These are phyloP conservation scores for Scleroderma bovista DNA, from an alignment of 768 basidiomycete species.

Conservation along the genomic window DNA sequence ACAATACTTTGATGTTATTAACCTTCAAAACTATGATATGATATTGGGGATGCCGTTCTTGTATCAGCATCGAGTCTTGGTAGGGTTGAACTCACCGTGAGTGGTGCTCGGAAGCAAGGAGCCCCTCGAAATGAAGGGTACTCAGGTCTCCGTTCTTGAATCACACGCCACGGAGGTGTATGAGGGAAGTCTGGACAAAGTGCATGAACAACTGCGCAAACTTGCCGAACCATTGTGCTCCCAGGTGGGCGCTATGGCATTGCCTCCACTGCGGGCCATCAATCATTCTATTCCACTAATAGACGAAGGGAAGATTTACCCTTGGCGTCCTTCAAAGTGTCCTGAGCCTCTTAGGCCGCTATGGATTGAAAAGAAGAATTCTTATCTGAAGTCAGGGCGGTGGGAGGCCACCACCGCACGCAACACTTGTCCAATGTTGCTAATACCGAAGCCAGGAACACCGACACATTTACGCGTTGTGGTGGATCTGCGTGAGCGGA, in stretches of 20 bases:
- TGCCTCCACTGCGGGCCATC: too few species aligned
- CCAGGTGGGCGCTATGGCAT: background rate
- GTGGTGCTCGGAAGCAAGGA: too few species aligned
- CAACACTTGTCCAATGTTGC: too few species aligned
- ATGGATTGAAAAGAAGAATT: conserved; percentile 26
- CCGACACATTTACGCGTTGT: too few species aligned
- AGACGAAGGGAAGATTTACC: conserved; percentile 26
- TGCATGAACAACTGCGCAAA: rapidly evolving
- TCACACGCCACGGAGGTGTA: background rate
- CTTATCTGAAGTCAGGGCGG: conserved; percentile 24
- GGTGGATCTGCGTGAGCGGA: too few species aligned
- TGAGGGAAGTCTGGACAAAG: too few species aligned
- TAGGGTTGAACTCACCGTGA: too few species aligned
- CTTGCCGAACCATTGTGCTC: background rate
- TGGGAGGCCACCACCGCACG: background rate
- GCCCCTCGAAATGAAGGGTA: conserved; percentile 7
- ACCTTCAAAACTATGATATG: conserved; percentile 33
- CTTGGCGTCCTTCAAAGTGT: conserved; percentile 33
- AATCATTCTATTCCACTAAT: conserved; percentile 33
- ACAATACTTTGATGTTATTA: conserved; percentile 32
- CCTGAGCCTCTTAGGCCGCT: conserved; percentile 22
- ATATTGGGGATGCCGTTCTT: conserved; percentile 35
- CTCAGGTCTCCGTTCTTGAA: background rate
- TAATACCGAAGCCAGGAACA: too few species aligned
- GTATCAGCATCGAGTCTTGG: background rate